Percentiles rank a stretch among this genome's conserved stretches.
Conservation (phyloP, 2,329 filamentous ascomycete genomes). For the Rutstroemia sp. region DNA sequence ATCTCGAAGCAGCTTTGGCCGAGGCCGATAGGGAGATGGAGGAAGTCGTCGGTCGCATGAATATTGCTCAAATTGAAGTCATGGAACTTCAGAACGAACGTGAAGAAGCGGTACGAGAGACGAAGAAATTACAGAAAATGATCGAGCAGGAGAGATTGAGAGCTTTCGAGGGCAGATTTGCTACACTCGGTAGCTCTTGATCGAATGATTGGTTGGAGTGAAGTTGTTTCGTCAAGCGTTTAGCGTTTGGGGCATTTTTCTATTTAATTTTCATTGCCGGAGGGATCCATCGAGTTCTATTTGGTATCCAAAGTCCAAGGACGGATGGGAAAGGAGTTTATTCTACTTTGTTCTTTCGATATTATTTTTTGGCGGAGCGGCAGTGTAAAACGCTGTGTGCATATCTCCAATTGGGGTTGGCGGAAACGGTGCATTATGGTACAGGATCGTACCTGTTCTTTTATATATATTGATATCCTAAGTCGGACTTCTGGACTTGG, state of each 20-base stretch:
- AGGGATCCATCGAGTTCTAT: neutral
- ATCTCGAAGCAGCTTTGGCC: conserved; percentile 74
- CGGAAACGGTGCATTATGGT: neutral
- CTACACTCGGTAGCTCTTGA: conserved; percentile 17
- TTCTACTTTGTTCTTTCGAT: neutral
- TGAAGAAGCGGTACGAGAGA: conserved; percentile 67
- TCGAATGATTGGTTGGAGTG: neutral
- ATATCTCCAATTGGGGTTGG: neutral
- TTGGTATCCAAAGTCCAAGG: neutral
- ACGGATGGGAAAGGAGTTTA: neutral
- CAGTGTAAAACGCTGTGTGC: neutral
- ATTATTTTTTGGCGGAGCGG: neutral
- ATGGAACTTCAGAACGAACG: conserved; percentile 68
- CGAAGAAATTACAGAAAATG: conserved; percentile 59
- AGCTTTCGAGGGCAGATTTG: conserved; percentile 26
- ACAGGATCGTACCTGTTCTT: neutral
- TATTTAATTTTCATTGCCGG: neutral
- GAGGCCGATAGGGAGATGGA: conserved; percentile 78
- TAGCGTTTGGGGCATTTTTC: conserved; percentile 1
- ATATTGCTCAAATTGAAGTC: conserved; percentile 75
- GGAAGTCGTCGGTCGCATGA: conserved; percentile 76
- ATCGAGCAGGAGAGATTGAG: conserved; percentile 42
- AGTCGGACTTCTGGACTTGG: no score
- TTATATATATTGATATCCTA: neutral
- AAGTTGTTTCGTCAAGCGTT: conserved; percentile 7